Base-by-base conservation (phyloP, 768 basidiomycete species). In the Tulasnella sp. region DNA sequence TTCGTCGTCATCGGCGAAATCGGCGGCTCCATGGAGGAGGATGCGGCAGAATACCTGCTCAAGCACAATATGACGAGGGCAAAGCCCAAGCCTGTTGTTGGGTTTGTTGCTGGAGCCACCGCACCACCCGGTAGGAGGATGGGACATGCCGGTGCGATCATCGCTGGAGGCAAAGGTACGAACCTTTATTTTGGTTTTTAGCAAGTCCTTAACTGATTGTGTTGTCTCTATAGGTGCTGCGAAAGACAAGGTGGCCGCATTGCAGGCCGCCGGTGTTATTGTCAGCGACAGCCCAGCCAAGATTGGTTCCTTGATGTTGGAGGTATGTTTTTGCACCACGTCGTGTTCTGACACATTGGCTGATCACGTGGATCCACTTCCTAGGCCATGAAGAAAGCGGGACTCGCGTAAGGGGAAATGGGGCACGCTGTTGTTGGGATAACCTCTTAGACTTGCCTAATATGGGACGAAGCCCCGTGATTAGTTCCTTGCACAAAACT, bases 21-120 rank as follows among this genome's bases (percentile, higher is more conserved):
- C 66, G 96, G 96, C 64, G 96, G 96, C 21, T 86, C 90, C 7
- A 96, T 97, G 95, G 96, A 99, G 74, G 96, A 99, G 72, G 95
- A 98, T 64, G 96, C 96, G 5, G 96, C 96, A 4, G 96, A 93
- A 66, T 98, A 95, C 74, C 77, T 99, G 58, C 87, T 88, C 70
- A 78, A 80, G 72, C 86, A 88, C 77, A 99, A 99, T 78, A 88
- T 90, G 75, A 91, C 86, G 26, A 80, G 88, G 55, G 73, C 73
- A 58, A 77, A 84, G 65, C 90, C 90, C 60, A 99, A 99, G 74
- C 96, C 96, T 51, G 92, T 98, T 34, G 91, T 99, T 58, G 89
- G 87, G 41, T 99, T 99, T 74, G 97, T 99, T 68, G 96, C 96
- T 59, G 96, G 96, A 51, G 85, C 89, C 61, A 98, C 96, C 59